A percentile compares a stretch with the other conserved stretches of the same genome.
Conservation (phyloP, 2,329 filamentous ascomycete species). For the Colletotrichum filicis region DNA sequence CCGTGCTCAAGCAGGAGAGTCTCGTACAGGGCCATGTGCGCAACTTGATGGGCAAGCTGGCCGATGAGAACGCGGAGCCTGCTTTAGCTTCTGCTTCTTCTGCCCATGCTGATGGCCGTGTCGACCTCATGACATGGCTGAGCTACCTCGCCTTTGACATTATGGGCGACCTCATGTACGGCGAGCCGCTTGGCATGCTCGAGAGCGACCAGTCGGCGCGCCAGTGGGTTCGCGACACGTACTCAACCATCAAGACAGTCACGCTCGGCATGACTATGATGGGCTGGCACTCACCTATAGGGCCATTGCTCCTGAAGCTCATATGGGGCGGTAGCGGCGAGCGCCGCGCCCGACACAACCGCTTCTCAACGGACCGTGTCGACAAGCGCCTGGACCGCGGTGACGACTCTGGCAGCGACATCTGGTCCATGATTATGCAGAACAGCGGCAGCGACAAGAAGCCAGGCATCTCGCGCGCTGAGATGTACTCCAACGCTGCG, state of each 20-base stretch:
- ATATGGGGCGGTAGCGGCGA: slow-evolving; percentile 23
- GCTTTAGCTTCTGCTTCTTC: background rate
- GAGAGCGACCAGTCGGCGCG: slow-evolving; percentile 38
- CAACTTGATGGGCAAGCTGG: slow-evolving; percentile 31
- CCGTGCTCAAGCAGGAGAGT: slow-evolving; percentile 45
- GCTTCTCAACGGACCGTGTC: slow-evolving; percentile 30
- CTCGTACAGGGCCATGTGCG: slow-evolving; percentile 40
- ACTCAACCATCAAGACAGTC: slow-evolving; percentile 35
- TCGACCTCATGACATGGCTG: slow-evolving; percentile 40
- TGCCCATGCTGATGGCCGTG: background rate
- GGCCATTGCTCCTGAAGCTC: slow-evolving; percentile 20
- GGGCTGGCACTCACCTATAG: slow-evolving; percentile 18
- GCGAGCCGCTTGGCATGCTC: slow-evolving; percentile 43
- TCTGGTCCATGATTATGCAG: slow-evolving; percentile 32
- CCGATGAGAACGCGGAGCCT: slow-evolving; percentile 7
- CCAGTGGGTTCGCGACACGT: slow-evolving; percentile 42
- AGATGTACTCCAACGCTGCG: slow-evolving; percentile 36
- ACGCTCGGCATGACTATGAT: slow-evolving; percentile 34
- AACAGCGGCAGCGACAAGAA: slow-evolving; percentile 14
- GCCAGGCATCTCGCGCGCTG: slow-evolving; percentile 19
- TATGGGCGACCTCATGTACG: slow-evolving; percentile 45
- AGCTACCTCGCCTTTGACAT: slow-evolving; percentile 45
- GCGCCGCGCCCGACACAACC: slow-evolving; percentile 23
- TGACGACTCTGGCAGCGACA: slow-evolving; percentile 23
- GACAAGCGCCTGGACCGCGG: slow-evolving; percentile 31